Evolutionary conservation across 345 rosid genomes (phyloP).

Genomic region (Populus simonii): DNA sequence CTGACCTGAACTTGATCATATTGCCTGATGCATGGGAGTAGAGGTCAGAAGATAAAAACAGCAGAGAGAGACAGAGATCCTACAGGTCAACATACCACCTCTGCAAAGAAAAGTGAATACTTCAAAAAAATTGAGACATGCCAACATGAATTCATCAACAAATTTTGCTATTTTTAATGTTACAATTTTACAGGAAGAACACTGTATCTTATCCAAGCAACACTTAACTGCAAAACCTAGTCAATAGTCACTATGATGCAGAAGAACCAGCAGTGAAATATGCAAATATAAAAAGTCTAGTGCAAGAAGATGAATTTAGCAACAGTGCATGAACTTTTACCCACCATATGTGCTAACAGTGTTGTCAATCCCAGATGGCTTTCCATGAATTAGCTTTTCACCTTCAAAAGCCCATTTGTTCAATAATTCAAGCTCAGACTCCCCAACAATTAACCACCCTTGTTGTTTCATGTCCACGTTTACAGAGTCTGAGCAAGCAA

Average conservation of each 20-base stretch:
- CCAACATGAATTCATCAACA: background rate
- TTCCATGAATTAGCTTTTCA: constrained; percentile 90
- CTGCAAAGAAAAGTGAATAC: background rate
- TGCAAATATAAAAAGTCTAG: background rate
- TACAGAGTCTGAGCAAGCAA: constrained; percentile 46
- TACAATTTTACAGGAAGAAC: background rate
- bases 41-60: background rate
- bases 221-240: background rate
- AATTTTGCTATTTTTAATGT: background rate
- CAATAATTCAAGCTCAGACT: constrained; percentile 56
- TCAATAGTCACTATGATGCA: background rate
- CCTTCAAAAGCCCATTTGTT: constrained; percentile 98
- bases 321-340: constrained; percentile 8
- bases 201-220: background rate
- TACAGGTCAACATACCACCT: background rate
- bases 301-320: background rate
- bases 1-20: constrained; percentile 82
- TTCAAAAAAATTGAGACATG: background rate
- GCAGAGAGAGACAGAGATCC: background rate
- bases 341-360: constrained; percentile 94
- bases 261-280: background rate
- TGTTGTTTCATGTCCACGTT: constrained; percentile 36
- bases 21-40: constrained; percentile 49
- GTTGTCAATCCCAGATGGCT: constrained; percentile 95
- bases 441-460: constrained; percentile 56